Base-by-base conservation (phyloP, 306 rosid species). In the Cyclanthera cordifolia region DNA sequence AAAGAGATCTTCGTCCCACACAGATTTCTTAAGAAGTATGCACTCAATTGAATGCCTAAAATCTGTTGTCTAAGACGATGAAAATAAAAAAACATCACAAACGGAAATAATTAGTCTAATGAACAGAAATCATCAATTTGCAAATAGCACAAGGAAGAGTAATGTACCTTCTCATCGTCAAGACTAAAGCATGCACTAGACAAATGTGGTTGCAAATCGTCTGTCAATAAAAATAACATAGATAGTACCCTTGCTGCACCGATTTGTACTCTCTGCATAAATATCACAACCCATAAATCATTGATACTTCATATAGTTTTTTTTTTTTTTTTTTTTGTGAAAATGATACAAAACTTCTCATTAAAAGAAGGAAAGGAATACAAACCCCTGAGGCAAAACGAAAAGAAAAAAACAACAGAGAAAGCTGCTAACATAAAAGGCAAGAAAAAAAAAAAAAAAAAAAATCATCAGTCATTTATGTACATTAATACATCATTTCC, bases 221-320 rank as follows among this genome's bases (percentile, higher is more conserved):
- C 95, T 39, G 89, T 78, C 37, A 76, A 56, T 65, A 82, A 74
- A 80, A 89, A 86, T 78, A 87, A 74, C 74, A 74, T 75, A 74
- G 98, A 85, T 30, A 89, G 50, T 39, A 93, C 86, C 81, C 80
- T 85, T 66, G 90, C 85, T 69, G 96, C 96, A 75, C 91, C 88
- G 28, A 83, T 65, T 83, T 93, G 96, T 72, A 89, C 86, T 71
- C 74, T 88, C 98, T 93, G 84, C 73, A 74, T 10, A 53, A 76
- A 75, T 46, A 45, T 43, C 53, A 43, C 70, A 64, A 67, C 72
- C 59, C 25, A 27, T 61, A 64, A 37, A 53, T 16, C 34, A 16
- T 61, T 48, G 53, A 39, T 66, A 73, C 74, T 77, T 58, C 68
- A 71, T 54, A 77, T 61, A 21, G 14, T 43, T n/a, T n/a, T n/a